phyloP scores from a whole-genome alignment of 164 flowering plant genomes.

The Stephania yunnanensis region DNA sequence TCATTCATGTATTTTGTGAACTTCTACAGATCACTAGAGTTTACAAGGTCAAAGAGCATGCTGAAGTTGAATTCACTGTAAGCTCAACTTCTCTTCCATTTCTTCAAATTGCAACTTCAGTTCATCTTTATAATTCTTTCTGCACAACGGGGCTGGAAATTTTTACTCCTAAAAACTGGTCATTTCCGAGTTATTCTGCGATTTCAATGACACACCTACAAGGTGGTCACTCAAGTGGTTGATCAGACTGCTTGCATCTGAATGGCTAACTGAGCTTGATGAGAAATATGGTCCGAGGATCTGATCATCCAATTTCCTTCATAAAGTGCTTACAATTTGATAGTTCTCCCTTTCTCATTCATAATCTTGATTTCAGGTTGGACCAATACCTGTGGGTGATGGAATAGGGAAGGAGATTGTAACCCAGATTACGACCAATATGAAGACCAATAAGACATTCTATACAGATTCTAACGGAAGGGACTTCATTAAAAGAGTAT shows the following conservation, averaged over 20 bases:
- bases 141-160: neutral
- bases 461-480: conserved; percentile 94
- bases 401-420: conserved; percentile 76
- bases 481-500: conserved; percentile 88
- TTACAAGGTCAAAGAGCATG: conserved; percentile 56
- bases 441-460: conserved; percentile 71
- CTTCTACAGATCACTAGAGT: conserved; percentile 73
- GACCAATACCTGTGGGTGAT: conserved; percentile 57
- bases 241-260: neutral
- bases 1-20: neutral
- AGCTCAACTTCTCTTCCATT: conserved; percentile 17
- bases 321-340: neutral
- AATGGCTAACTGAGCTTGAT: neutral
- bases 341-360: neutral
- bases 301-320: neutral
- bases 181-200: neutral
- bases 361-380: conserved; percentile 24
- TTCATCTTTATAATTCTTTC: neutral
- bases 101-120: neutral
- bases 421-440: conserved; percentile 53
- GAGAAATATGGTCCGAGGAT: neutral
- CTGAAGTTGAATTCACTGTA: conserved; percentile 53
- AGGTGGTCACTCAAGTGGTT: neutral
- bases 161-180: neutral
- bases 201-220: neutral